These are phyloP conservation scores for Hemileia vastatrix DNA, from an alignment of 1,284 basidiomycete species.

Conservation along the genomic window DNA sequence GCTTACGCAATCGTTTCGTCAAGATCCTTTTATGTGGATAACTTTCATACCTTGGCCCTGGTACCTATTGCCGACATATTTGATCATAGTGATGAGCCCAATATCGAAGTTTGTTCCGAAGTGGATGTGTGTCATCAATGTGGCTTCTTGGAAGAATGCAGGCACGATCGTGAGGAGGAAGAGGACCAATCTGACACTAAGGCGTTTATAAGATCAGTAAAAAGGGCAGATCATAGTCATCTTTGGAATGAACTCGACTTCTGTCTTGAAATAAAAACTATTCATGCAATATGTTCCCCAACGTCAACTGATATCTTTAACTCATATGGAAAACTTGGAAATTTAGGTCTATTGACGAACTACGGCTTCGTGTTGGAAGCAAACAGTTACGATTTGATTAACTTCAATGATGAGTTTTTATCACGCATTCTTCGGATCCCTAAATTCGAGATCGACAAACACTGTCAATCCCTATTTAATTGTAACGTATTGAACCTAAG, in stretches of 20 bases:
- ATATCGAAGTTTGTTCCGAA: constrained; percentile 10
- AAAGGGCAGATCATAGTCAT: too few species aligned
- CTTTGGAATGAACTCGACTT: too few species aligned
- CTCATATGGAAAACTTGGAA: constrained; percentile 18
- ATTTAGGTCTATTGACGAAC: constrained; percentile 8
- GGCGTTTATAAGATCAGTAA: too few species aligned
- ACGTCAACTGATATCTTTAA: constrained; percentile 12
- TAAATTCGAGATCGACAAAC: too few species aligned
- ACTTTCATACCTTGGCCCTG: constrained; percentile 14
- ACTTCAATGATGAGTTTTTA: too few species aligned
- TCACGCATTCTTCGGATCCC: too few species aligned
- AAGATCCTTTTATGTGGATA: constrained; percentile 16
- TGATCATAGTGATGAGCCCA: constrained; percentile 19
- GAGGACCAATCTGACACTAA: too few species aligned
- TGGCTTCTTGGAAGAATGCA: constrained; percentile 8
- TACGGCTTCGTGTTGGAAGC: constrained; percentile 19
- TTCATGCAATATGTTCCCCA: too few species aligned
- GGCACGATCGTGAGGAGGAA: not conserved
- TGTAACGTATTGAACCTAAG: too few species aligned
- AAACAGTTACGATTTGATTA: constrained; percentile 8
- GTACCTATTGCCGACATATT: constrained; percentile 19
- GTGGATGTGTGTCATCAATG: constrained; percentile 11
- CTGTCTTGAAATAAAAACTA: too few species aligned
- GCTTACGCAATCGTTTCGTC: constrained; percentile 15
- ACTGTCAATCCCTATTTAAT: too few species aligned